A percentile compares a stretch with the other conserved stretches of the same genome.
phyloP scores from a whole-genome alignment of 1,139 yeast species.

The Chernovozyma sophiae-reginae region DNA sequence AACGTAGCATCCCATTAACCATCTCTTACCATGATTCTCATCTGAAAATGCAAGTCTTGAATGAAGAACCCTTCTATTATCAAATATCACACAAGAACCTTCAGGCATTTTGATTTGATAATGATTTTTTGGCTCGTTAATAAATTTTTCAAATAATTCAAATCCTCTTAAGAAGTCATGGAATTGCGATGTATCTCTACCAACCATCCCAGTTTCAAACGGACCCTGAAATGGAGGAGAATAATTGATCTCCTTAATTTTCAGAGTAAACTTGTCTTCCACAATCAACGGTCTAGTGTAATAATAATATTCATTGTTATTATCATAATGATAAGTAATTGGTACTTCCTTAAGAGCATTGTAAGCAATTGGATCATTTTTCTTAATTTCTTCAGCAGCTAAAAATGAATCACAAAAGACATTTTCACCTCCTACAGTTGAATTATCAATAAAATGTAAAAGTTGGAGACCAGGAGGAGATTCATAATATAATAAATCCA shows the following conservation, averaged over 20 bases:
- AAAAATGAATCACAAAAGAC: conserved; percentile 71
- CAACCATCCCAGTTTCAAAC: conserved; percentile 51
- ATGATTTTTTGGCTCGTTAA: conserved; percentile 55
- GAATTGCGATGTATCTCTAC: conserved; percentile 27
- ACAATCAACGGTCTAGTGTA: conserved; percentile 64
- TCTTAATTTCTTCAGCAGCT: conserved; percentile 55
- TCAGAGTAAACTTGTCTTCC: conserved; percentile 37
- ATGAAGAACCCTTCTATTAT: conserved; percentile 70
- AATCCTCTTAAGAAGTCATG: conserved; percentile 60
- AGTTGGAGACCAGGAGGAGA: conserved; percentile 82
- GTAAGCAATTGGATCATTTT: conserved; percentile 60
- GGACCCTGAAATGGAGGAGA: conserved; percentile 90
- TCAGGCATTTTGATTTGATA: conserved; percentile 55
- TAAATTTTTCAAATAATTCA: conserved; percentile 53
- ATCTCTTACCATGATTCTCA: conserved; percentile 52
- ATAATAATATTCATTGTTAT: conserved; percentile 61
- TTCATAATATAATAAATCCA: conserved; percentile 77
- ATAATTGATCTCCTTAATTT: conserved; percentile 61
- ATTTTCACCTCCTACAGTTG: conserved; percentile 66
- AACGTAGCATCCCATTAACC: conserved; percentile 77
- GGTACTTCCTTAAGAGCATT: conserved; percentile 62
- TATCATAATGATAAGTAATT: conserved; percentile 65
- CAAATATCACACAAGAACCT: conserved; percentile 65
- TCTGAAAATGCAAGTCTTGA: conserved; percentile 60
- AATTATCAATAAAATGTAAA: conserved; percentile 62